Evolutionary conservation across 495 filamentous ascomycete genomes (phyloP).

Genomic region (Xylaria intraflava): DNA sequence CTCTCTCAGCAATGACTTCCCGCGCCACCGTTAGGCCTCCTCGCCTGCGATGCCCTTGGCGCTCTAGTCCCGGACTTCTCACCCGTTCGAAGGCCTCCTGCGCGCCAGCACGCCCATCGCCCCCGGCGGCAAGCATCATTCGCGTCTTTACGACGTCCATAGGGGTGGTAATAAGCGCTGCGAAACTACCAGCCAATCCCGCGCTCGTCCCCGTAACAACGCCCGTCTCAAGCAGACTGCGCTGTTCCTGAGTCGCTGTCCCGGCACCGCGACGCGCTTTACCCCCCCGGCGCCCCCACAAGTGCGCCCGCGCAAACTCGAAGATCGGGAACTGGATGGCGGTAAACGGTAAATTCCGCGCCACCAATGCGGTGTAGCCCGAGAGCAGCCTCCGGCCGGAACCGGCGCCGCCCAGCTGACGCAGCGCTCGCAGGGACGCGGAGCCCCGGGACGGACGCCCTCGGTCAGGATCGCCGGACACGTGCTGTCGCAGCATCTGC

Average conservation of each 20-base stretch:
- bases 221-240: conserved; percentile 52
- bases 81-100: conserved; percentile 23
- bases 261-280: conserved; percentile 1
- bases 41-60: conserved; percentile 2
- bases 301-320: conserved; percentile 51
- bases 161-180: conserved; percentile 69
- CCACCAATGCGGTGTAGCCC: conserved; percentile 73
- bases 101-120: conserved; percentile 13
- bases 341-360: conserved; percentile 79
- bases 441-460: conserved; percentile 18
- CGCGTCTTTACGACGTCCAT: conserved; percentile 81
- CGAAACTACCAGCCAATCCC: conserved; percentile 58
- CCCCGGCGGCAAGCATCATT: conserved; percentile 55
- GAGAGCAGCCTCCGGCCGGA: conserved; percentile 50
- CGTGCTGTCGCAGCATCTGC: conserved; percentile 51
- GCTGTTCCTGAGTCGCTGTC: conserved; percentile 3
- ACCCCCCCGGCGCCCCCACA: conserved; percentile 23
- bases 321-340: conserved; percentile 85
- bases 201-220: conserved; percentile 64
- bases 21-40: conserved; percentile 51
- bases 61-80: conserved; percentile 13
- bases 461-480: background rate
- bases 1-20: conserved; percentile 56
- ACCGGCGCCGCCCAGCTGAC: conserved; percentile 30
- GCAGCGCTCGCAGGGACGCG: conserved; percentile 39